These are phyloP conservation scores for Phaffia australis DNA, from an alignment of 768 basidiomycete species.

Conservation along the genomic window DNA sequence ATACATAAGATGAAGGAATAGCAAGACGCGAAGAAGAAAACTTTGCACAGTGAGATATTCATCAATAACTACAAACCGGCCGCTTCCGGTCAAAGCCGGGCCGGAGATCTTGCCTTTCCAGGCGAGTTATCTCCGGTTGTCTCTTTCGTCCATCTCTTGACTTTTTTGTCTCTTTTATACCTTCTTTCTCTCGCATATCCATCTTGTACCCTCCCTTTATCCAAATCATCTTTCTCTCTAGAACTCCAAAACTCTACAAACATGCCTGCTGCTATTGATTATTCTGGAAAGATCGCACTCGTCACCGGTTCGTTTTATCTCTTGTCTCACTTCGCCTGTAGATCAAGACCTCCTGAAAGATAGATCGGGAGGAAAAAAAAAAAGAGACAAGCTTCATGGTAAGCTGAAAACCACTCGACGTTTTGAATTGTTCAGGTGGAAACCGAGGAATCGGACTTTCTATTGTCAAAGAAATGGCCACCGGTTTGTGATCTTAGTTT, in stretches of 20 bases:
- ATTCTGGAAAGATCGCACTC: conserved; percentile 33
- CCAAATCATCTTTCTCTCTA: background rate
- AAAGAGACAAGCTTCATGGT: background rate
- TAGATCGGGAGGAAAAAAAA: too few relatives aligned
- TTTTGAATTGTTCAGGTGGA: conserved; percentile 22
- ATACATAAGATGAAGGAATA: too few relatives aligned
- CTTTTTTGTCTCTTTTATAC: background rate
- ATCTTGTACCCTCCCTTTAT: background rate
- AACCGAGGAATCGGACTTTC: conserved; percentile 34
- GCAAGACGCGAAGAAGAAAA: too few relatives aligned
- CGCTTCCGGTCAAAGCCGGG: too few relatives aligned
- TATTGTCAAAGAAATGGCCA: conserved; percentile 31
- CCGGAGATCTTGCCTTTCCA: too few relatives aligned
- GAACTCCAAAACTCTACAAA: conserved; percentile 1
- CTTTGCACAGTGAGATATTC: too few relatives aligned
- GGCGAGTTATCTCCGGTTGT: background rate
- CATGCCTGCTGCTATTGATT: conserved; percentile 33
- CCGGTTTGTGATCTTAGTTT: conserved; percentile 27
- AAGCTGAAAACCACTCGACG: background rate
- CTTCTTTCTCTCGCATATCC: background rate
- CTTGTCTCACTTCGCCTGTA: background rate
- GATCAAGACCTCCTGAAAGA: background rate
- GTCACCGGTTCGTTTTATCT: conserved; percentile 28
- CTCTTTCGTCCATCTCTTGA: background rate
- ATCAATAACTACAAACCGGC: too few relatives aligned